phyloP scores from a whole-genome alignment of 2,329 filamentous ascomycete species.

The Fusarium poae region DNA sequence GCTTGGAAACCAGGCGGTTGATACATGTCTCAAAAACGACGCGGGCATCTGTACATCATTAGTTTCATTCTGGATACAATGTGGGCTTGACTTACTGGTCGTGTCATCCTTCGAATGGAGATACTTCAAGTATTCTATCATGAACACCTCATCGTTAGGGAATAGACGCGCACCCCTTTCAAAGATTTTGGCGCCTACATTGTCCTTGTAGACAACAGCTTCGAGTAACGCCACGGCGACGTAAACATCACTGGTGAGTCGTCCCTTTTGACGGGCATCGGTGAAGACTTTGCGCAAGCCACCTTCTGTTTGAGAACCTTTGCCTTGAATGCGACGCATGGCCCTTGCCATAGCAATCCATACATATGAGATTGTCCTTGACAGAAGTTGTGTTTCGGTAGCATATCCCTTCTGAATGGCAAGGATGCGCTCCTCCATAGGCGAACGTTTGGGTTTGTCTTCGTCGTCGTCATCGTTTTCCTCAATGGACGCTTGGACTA shows the following conservation, averaged over 20 bases:
- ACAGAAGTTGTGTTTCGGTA: slow-evolving; percentile 80
- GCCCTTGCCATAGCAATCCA: slow-evolving; percentile 97
- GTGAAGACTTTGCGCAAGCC: slow-evolving; percentile 91
- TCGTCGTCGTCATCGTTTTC: slow-evolving; percentile 67
- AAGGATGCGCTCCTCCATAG: slow-evolving; percentile 73
- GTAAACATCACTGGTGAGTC: slow-evolving; percentile 94
- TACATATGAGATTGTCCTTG: slow-evolving; percentile 87
- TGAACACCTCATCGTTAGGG: slow-evolving; percentile 92
- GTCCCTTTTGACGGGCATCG: slow-evolving; percentile 87
- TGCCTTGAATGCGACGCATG: slow-evolving; percentile 94
- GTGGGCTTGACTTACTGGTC: slow-evolving; percentile 75
- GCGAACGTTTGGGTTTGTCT: slow-evolving; percentile 61
- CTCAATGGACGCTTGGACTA: slow-evolving; percentile 56
- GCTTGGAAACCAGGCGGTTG: slow-evolving; percentile 81
- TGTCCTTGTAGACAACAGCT: slow-evolving; percentile 95
- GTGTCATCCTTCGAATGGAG: slow-evolving; percentile 92
- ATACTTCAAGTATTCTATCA: slow-evolving; percentile 96
- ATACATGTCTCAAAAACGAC: slow-evolving; percentile 97
- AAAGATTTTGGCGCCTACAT: slow-evolving; percentile 93
- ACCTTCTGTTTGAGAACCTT: slow-evolving; percentile 73
- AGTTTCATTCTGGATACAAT: slow-evolving; percentile 20
- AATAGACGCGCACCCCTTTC: slow-evolving; percentile 94
- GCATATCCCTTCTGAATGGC: slow-evolving; percentile 75
- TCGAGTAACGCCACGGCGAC: slow-evolving; percentile 93
- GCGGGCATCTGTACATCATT: slow-evolving; percentile 76